phyloP scores from a whole-genome alignment of 257 asterid species.

The Primulina eburnea region DNA sequence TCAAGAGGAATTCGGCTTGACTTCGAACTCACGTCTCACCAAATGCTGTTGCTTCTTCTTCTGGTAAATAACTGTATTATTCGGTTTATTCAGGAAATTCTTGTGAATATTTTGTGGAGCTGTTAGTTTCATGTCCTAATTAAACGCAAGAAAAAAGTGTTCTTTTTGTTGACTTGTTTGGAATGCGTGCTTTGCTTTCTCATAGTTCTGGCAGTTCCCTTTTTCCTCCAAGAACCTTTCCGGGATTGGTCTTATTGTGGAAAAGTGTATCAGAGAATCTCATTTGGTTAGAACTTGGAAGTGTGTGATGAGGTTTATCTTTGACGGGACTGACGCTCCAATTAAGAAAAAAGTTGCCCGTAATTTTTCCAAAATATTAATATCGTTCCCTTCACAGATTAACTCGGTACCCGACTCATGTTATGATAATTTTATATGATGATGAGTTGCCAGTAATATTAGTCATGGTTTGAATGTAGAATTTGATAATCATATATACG shows the following conservation, averaged over 20 bases:
- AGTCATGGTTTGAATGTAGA: not conserved
- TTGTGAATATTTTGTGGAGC: slow-evolving; percentile 3
- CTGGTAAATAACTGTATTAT: slow-evolving; percentile 38
- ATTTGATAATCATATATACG: not conserved
- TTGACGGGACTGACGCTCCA: not conserved
- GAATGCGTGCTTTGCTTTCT: not conserved
- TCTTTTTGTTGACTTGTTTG: not conserved
- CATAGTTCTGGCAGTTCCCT: not conserved
- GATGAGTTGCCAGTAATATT: not conserved
- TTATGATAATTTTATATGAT: not conserved
- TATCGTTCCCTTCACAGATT: not conserved
- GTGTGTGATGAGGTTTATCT: not conserved
- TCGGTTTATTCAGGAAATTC: slow-evolving; percentile 8
- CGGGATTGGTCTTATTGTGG: not conserved
- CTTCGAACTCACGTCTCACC: slow-evolving; percentile 28
- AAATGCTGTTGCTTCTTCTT: slow-evolving; percentile 46
- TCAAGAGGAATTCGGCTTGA: slow-evolving; percentile 18
- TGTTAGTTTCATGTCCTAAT: not conserved
- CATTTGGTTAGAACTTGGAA: not conserved
- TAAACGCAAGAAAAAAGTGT: not conserved
- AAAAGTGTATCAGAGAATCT: not conserved
- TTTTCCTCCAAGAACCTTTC: not conserved
- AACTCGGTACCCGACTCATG: not conserved
- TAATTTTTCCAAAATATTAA: not conserved
- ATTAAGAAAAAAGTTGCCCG: not conserved